These are phyloP conservation scores for Diphasiastrum complanatum DNA, from an alignment of 83 land plant species.

Conservation along the genomic window DNA sequence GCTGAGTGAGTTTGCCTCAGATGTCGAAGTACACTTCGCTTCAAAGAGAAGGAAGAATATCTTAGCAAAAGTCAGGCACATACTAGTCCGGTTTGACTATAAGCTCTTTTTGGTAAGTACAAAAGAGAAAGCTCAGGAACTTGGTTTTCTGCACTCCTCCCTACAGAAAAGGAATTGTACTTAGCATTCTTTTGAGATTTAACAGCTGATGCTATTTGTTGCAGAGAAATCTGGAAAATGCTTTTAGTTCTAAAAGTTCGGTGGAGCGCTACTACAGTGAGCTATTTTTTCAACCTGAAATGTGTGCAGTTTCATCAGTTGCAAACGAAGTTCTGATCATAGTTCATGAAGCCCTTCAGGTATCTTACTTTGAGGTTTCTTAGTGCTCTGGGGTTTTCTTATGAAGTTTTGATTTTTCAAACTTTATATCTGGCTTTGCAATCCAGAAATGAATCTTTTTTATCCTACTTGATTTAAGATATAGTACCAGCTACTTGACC, in stretches of 20 bases:
- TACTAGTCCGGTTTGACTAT: constrained; percentile 15
- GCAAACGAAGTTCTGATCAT: constrained; percentile 54
- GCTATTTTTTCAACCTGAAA: constrained; percentile 36
- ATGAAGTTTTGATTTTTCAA: too few species aligned
- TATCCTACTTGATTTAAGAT: too few species aligned
- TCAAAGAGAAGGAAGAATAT: constrained; percentile 14
- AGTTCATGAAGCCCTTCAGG: constrained; percentile 66
- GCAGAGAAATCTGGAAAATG: not conserved
- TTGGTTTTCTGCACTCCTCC: too few species aligned
- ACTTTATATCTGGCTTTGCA: too few species aligned
- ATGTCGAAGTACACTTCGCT: constrained; percentile 22
- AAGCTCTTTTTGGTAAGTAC: constrained; percentile 14
- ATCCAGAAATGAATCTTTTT: too few species aligned
- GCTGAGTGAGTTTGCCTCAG: constrained; percentile 15
- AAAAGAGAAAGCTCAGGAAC: not conserved
- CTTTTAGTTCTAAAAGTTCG: not conserved
- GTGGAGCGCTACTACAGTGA: not conserved
- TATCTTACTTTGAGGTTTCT: constrained; percentile 1
- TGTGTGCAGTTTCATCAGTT: constrained; percentile 46
- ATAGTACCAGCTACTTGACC: too few species aligned
- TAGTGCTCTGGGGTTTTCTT: not conserved
- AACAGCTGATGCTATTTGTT: not conserved
- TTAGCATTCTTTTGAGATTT: not conserved
- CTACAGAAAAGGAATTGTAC: too few species aligned
- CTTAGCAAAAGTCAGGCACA: constrained; percentile 10